phyloP scores from a whole-genome alignment of 2,329 filamentous ascomycete genomes.

The Cladosporium velox region DNA sequence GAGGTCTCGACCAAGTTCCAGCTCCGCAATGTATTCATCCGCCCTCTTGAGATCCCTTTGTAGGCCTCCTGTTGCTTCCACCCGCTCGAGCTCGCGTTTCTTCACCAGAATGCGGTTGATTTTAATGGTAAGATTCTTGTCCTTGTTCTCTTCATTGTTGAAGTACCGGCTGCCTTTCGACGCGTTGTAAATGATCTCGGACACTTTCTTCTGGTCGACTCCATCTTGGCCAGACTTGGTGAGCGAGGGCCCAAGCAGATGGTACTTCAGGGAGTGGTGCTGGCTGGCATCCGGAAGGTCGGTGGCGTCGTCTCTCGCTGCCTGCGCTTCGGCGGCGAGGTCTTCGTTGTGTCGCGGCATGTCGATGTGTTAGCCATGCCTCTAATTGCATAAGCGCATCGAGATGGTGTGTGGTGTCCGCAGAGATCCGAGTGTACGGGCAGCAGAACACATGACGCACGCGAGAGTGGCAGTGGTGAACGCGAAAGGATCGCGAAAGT shows the following conservation, averaged over 20 bases:
- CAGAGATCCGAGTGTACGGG: too few relatives aligned
- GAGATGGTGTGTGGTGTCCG: neutral
- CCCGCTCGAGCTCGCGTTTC: constrained; percentile 72
- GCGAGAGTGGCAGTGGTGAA: neutral
- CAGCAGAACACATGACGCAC: neutral
- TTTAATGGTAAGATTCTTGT: constrained; percentile 80
- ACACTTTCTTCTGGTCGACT: constrained; percentile 93
- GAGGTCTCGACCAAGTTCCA: constrained; percentile 78
- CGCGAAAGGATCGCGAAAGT: constrained; percentile 8
- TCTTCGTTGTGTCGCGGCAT: constrained; percentile 31
- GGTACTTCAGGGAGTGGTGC: constrained; percentile 79
- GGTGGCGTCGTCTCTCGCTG: constrained; percentile 23
- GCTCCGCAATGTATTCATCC: constrained; percentile 76
- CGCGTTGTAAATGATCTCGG: constrained; percentile 94
- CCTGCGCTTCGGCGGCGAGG: constrained; percentile 27
- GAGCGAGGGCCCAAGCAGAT: constrained; percentile 83
- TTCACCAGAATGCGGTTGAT: constrained; percentile 76
- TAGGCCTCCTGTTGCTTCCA: constrained; percentile 60
- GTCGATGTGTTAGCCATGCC: neutral
- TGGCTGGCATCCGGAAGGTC: constrained; percentile 34
- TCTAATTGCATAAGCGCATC: neutral
- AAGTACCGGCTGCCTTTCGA: constrained; percentile 97
- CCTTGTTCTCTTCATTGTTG: constrained; percentile 81
- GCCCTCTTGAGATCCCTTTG: constrained; percentile 71
- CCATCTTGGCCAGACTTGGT: constrained; percentile 91